A percentile compares a stretch with the other conserved stretches of the same genome.
Evolutionary conservation across 768 basidiomycete genomes (phyloP).

Genomic region (Panellus pusillus): DNA sequence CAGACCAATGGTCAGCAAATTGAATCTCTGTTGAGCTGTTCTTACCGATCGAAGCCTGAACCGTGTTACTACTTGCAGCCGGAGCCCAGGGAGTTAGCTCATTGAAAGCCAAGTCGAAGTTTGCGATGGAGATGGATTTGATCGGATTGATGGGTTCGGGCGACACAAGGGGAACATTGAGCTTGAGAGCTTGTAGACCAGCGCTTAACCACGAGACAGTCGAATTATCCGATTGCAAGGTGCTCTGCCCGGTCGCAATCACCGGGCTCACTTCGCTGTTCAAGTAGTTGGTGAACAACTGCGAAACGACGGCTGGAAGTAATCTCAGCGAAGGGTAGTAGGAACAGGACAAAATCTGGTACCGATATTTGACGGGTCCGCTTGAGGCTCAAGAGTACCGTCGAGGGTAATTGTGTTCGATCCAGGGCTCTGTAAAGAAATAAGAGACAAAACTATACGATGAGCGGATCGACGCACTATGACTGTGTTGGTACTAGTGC

Average conservation of each 20-base stretch:
- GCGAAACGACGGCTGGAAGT: conserved; percentile 50
- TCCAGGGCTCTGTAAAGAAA: conserved; percentile 43
- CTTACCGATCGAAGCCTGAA: conserved; percentile 57
- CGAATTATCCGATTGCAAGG: conserved; percentile 55
- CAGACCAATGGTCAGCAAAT: conserved; percentile 1
- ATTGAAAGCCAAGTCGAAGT: conserved; percentile 57
- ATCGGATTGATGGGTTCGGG: conserved; percentile 59
- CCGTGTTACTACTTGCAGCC: conserved; percentile 53
- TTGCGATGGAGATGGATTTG: conserved; percentile 60
- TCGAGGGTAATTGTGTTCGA: conserved; percentile 57
- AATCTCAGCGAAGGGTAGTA: neutral
- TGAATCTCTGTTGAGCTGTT: conserved; percentile 16
- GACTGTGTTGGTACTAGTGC: conserved; percentile 48
- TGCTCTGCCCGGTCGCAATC: conserved; percentile 58
- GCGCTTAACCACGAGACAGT: conserved; percentile 65
- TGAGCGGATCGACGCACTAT: conserved; percentile 42
- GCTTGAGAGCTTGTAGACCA: conserved; percentile 55
- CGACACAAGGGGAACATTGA: conserved; percentile 63
- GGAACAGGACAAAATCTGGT: neutral
- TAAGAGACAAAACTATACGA: neutral
- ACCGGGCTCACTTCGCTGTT: conserved; percentile 62
- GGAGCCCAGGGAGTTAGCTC: conserved; percentile 57
- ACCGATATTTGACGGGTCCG: conserved; percentile 27
- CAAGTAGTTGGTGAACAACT: conserved; percentile 70
- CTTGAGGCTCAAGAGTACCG: conserved; percentile 58